A percentile compares a stretch with the other conserved stretches of the same genome.
These are phyloP conservation scores for Pueraria montana DNA, from an alignment of 306 rosid species.

Conservation along the genomic window DNA sequence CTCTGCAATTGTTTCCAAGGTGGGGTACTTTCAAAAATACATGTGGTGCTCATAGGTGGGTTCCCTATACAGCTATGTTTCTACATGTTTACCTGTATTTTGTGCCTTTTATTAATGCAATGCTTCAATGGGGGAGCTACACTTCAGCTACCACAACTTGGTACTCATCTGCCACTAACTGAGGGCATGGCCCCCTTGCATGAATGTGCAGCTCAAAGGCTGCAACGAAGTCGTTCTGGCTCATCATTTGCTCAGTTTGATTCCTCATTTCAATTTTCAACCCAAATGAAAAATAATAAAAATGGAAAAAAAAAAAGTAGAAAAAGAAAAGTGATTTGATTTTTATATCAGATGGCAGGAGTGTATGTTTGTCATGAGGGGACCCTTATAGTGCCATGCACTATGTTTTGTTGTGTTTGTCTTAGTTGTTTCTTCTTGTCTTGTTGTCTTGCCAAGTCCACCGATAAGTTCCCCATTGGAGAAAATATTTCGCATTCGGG, in stretches of 20 bases:
- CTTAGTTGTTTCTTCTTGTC: conserved; percentile 59
- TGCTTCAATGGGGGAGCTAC: conserved; percentile 31
- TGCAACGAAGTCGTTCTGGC: conserved; percentile 32
- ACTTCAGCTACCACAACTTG: conserved; percentile 44
- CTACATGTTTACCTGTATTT: conserved; percentile 43
- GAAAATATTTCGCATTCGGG: conserved; percentile 52
- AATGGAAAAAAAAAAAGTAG: not conserved
- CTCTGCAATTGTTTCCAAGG: conserved; percentile 38
- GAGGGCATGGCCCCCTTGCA: conserved; percentile 44
- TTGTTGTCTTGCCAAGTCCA: conserved; percentile 38
- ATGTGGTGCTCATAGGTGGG: conserved; percentile 43
- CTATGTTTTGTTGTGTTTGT: conserved; percentile 42
- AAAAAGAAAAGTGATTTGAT: not conserved
- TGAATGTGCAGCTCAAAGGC: conserved; percentile 47
- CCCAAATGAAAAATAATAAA: not conserved
- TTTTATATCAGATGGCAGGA: conserved; percentile 25
- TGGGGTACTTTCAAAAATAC: conserved; percentile 36
- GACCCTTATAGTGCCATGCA: conserved; percentile 43
- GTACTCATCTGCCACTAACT: conserved; percentile 46
- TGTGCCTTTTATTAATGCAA: conserved; percentile 41
- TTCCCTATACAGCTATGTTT: conserved; percentile 41
- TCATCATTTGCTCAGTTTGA: conserved; percentile 44
- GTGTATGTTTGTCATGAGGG: conserved; percentile 39
- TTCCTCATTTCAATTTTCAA: conserved; percentile 26
- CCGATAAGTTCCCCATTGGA: conserved; percentile 40